A percentile compares a stretch with the other conserved stretches of the same genome.
Conservation (phyloP, 1,284 basidiomycete species). For the Trichosporon ovoides region DNA sequence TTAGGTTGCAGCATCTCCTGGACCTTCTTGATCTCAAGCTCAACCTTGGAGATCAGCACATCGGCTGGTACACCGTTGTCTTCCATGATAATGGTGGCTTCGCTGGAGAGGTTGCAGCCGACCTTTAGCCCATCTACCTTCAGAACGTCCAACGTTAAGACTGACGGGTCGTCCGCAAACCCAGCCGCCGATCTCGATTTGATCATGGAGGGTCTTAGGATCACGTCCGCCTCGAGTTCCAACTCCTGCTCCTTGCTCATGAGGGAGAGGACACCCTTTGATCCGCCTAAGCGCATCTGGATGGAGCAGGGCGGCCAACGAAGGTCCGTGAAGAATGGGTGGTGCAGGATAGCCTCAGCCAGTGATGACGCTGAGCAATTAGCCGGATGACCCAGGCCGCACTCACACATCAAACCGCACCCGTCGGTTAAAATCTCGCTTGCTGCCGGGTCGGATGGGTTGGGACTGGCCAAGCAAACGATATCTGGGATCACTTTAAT, state of each 20-base stretch:
- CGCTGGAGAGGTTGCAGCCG: slow-evolving; percentile 25
- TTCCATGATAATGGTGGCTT: slow-evolving; percentile 30
- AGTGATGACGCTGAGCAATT: slow-evolving; percentile 24
- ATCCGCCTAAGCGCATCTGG: slow-evolving; percentile 36
- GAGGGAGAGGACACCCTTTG: slow-evolving; percentile 37
- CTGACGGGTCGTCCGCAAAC: slow-evolving; percentile 25
- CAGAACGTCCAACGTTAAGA: slow-evolving; percentile 31
- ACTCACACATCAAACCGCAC: slow-evolving; percentile 41
- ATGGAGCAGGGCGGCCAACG: slow-evolving; percentile 24
- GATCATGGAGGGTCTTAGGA: slow-evolving; percentile 38
- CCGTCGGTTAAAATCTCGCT: slow-evolving; percentile 33
- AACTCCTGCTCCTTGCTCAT: slow-evolving; percentile 28
- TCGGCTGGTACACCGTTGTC: slow-evolving; percentile 29
- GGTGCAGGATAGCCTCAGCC: slow-evolving; percentile 22
- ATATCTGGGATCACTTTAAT: slow-evolving; percentile 28
- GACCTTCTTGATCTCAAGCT: slow-evolving; percentile 24
- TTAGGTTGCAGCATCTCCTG: slow-evolving; percentile 16
- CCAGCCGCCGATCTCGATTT: slow-evolving; percentile 24
- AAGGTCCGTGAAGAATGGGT: slow-evolving; percentile 15
- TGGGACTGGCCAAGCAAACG: slow-evolving; percentile 25
- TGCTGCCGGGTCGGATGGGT: neutral
- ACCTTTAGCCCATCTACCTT: slow-evolving; percentile 25
- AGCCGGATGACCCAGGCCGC: neutral
- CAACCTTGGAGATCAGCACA: slow-evolving; percentile 22
- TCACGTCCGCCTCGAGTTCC: slow-evolving; percentile 26